phyloP scores from a whole-genome alignment of 306 rosid genomes.

The Bauhinia variegata region DNA sequence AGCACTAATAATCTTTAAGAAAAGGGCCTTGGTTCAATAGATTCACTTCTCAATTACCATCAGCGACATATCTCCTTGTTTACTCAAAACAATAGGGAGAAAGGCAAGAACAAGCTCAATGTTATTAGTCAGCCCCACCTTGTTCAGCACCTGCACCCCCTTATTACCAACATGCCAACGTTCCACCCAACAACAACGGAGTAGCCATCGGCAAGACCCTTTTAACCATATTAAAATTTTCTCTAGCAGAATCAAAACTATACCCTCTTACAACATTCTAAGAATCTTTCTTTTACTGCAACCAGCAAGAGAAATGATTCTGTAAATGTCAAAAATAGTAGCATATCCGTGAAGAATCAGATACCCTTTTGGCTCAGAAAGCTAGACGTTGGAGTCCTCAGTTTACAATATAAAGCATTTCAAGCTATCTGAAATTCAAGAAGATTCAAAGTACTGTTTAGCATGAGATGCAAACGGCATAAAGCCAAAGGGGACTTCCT shows the following conservation, averaged over 20 bases:
- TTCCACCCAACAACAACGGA: conserved; percentile 32
- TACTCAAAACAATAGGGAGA: conserved; percentile 33
- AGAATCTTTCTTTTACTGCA: conserved; percentile 41
- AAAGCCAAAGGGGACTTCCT: conserved; percentile 35
- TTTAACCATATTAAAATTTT: conserved; percentile 44
- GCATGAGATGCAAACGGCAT: conserved; percentile 37
- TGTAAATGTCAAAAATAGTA: conserved; percentile 44
- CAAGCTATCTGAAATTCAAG: conserved; percentile 28
- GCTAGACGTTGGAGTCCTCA: conserved; percentile 43
- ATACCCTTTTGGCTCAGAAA: conserved; percentile 59
- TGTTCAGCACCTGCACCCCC: conserved; percentile 39
- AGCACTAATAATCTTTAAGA: conserved; percentile 23
- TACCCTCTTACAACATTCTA: conserved; percentile 34
- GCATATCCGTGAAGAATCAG: conserved; percentile 41
- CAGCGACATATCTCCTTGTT: conserved; percentile 31
- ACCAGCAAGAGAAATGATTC: conserved; percentile 16
- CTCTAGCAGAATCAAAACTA: conserved; percentile 19
- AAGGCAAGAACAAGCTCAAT: conserved; percentile 34
- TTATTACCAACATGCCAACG: conserved; percentile 47
- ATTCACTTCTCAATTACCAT: conserved; percentile 49
- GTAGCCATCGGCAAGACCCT: conserved; percentile 50
- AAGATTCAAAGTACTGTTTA: conserved; percentile 40
- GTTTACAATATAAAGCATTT: conserved; percentile 31
- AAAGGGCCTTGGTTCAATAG: conserved; percentile 30
- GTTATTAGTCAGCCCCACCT: conserved; percentile 45